Evolutionary conservation across 169 alveolate genomes (phyloP).

Genomic region (Plasmodium falciparum): DNA sequence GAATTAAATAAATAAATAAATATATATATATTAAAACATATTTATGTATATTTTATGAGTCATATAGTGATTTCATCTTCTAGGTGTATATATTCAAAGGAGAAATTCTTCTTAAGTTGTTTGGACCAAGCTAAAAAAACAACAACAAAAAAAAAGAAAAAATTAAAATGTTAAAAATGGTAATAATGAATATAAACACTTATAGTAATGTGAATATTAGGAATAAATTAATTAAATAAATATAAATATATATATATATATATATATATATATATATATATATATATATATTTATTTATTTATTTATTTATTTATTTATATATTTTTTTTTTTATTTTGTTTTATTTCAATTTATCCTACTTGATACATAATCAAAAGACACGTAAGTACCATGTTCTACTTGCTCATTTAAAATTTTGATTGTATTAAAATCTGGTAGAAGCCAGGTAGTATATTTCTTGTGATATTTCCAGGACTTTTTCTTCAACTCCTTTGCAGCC

Average conservation of each 20-base stretch:
- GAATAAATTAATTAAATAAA: neutral
- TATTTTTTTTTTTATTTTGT: neutral
- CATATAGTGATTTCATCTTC: constrained; percentile 68
- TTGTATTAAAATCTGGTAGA: constrained; percentile 63
- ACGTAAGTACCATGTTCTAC: constrained; percentile 67
- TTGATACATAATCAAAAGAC: constrained; percentile 74
- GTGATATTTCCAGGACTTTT: constrained; percentile 82
- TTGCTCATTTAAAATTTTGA: constrained; percentile 37
- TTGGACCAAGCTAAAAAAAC: constrained; percentile 70
- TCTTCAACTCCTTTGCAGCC: constrained; percentile 79
- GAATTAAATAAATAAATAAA: too few relatives aligned
- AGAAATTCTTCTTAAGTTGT: constrained; percentile 54
- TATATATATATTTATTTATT: too few relatives aligned
- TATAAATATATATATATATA: too few relatives aligned
- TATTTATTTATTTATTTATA: too few relatives aligned
- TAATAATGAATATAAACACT: neutral
- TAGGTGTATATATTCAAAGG: constrained; percentile 58
- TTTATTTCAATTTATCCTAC: constrained; percentile 6
- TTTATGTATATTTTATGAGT: neutral
- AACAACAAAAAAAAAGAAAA: neutral
- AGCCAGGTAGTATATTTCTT: constrained; percentile 80
- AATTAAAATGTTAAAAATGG: too few relatives aligned
- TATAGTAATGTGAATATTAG: neutral
- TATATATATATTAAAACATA: too few relatives aligned
- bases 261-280: too few relatives aligned